A percentile compares a stretch with the other conserved stretches of the same genome.
Conservation (phyloP, 1,284 basidiomycete species). For the Amylostereum areolatum region DNA sequence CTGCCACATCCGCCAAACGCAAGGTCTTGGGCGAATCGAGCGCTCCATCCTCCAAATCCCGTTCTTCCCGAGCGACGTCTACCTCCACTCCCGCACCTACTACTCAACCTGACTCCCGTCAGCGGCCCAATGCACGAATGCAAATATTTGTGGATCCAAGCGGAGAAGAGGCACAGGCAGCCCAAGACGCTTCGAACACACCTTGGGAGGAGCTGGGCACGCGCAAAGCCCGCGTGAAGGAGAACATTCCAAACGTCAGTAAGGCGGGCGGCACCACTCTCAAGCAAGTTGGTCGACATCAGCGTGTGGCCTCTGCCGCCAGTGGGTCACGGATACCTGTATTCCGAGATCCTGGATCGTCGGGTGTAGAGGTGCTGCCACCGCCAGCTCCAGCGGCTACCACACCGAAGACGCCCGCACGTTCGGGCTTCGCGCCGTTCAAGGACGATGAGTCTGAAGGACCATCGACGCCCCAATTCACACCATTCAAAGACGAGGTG, state of each 20-base stretch:
- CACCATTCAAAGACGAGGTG: constrained; percentile 66
- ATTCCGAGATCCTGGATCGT: constrained; percentile 44
- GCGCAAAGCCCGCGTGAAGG: constrained; percentile 67
- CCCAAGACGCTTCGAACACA: constrained; percentile 30
- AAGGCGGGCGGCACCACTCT: constrained; percentile 62
- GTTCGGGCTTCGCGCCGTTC: constrained; percentile 8
- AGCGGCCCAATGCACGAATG: constrained; percentile 48
- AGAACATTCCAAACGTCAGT: constrained; percentile 63
- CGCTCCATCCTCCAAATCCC: constrained; percentile 19
- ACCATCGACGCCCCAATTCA: constrained; percentile 51
- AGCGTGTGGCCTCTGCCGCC: constrained; percentile 37
- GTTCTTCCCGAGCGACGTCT: constrained; percentile 10
- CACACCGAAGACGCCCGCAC: constrained; percentile 18
- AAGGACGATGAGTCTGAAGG: constrained; percentile 9
- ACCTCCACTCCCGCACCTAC: constrained; percentile 24
- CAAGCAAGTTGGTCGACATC: constrained; percentile 50
- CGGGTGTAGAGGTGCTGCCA: constrained; percentile 15
- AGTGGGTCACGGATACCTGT: constrained; percentile 43
- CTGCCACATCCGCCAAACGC: constrained; percentile 24
- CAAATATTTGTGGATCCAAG: constrained; percentile 68
- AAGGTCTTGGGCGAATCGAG: constrained; percentile 30
- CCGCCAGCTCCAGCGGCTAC: constrained; percentile 13
- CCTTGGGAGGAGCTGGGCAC: constrained; percentile 68
- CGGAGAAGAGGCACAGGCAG: constrained; percentile 39
- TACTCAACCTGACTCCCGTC: constrained; percentile 14